A percentile compares a stretch with the other conserved stretches of the same genome.
phyloP scores from a whole-genome alignment of 352 stramenopile species.

The Phytophthora quininea region DNA sequence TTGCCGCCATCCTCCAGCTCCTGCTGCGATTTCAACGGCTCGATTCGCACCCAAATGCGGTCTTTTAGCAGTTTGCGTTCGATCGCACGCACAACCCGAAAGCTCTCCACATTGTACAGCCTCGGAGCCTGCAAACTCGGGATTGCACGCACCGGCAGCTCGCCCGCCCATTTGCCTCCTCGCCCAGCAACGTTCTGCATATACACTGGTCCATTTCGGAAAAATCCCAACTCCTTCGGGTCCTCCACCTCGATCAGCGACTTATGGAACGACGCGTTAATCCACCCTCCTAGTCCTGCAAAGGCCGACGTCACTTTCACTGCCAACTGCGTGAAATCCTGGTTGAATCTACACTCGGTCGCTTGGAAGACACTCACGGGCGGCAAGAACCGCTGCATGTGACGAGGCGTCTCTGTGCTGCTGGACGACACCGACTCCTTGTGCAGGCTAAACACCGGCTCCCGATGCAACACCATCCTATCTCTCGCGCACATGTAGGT shows the following conservation, averaged over 20 bases:
- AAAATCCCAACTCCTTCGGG: conserved; percentile 31
- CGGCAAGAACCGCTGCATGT: conserved; percentile 57
- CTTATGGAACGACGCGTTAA: conserved; percentile 64
- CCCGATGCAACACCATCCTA: conserved; percentile 52
- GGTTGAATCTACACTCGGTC: conserved; percentile 69
- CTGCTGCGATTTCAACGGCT: conserved; percentile 19
- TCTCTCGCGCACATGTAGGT: conserved; percentile 63
- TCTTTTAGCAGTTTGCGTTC: conserved; percentile 81
- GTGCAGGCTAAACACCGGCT: conserved; percentile 52
- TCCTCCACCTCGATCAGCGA: conserved; percentile 63
- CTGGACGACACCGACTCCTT: conserved; percentile 30
- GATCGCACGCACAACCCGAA: conserved; percentile 57
- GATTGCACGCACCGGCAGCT: conserved; percentile 64
- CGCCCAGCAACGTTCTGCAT: conserved; percentile 72
- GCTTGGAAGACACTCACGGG: conserved; percentile 74
- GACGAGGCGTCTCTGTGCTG: conserved; percentile 18
- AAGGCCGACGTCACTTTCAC: conserved; percentile 73
- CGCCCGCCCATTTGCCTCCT: conserved; percentile 61
- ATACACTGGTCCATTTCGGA: conserved; percentile 47
- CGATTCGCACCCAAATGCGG: conserved; percentile 69
- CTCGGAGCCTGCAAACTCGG: conserved; percentile 67
- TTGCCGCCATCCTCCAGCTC: conserved; percentile 15
- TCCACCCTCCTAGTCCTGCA: conserved; percentile 64
- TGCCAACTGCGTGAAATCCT: conserved; percentile 71
- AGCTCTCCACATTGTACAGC: conserved; percentile 56